phyloP scores from a whole-genome alignment of 768 basidiomycete genomes.

The Tremella yokohamensis region DNA sequence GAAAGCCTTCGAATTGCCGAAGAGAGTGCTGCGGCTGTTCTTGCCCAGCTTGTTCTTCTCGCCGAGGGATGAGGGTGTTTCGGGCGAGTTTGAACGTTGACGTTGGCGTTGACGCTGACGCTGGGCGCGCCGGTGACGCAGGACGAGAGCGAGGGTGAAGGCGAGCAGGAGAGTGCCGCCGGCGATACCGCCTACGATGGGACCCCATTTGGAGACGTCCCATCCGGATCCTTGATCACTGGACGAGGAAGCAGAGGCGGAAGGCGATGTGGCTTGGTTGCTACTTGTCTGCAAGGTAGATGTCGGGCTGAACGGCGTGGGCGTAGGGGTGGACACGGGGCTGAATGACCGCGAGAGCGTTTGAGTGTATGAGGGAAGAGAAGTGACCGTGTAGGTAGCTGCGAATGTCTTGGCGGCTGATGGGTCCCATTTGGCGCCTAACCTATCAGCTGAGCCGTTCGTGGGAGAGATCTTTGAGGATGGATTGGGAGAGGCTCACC shows the following conservation, averaged over 20 bases:
- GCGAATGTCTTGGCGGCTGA: constrained; percentile 1
- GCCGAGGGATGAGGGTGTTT: neutral
- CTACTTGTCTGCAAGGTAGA: neutral
- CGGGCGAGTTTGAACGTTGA: neutral
- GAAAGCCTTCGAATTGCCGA: constrained; percentile 23
- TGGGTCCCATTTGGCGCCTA: constrained; percentile 2
- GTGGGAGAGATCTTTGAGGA: too few relatives aligned
- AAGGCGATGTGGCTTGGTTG: neutral
- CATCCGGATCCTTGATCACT: neutral
- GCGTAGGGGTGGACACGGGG: constrained; percentile 6
- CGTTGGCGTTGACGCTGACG: neutral
- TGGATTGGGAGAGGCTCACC: too few relatives aligned
- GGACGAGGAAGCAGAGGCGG: constrained; percentile 6
- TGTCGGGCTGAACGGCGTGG: neutral
- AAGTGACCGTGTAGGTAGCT: constrained; percentile 8
- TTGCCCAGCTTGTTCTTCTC: neutral
- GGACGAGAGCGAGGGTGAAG: constrained; percentile 13
- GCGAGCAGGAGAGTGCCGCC: constrained; percentile 20
- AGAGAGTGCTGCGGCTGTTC: constrained; percentile 5
- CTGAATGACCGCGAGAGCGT: constrained; percentile 39
- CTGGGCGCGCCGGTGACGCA: constrained; percentile 12
- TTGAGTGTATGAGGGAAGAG: constrained; percentile 16
- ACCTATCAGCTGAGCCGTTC: constrained; percentile 1
- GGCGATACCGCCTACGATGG: constrained; percentile 29
- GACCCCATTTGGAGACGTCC: constrained; percentile 11